A percentile compares a stretch with the other conserved stretches of the same genome.
phyloP scores from a whole-genome alignment of 179 eudicot species.

The Pouteria campechiana region DNA sequence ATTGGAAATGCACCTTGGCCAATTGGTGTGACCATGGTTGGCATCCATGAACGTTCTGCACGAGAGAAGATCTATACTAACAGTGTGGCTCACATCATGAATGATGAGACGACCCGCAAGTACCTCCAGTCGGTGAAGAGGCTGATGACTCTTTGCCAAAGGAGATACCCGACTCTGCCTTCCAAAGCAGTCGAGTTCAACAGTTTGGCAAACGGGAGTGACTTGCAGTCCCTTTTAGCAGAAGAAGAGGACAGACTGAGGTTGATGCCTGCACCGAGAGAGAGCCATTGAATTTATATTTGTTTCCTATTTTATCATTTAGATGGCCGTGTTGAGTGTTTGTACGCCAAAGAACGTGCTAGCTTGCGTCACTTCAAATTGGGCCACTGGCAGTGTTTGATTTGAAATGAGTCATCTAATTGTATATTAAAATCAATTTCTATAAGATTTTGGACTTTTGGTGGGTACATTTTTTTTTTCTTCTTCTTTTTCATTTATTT shows the following conservation, averaged over 20 bases:
- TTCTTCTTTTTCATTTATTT: too few relatives aligned
- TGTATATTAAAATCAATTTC: too few relatives aligned
- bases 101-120: slow-evolving; percentile 94
- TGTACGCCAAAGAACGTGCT: too few relatives aligned
- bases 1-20: slow-evolving; percentile 99
- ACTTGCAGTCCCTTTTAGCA: slow-evolving; percentile 65
- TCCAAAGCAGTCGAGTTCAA: slow-evolving; percentile 96
- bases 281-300: too few relatives aligned
- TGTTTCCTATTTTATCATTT: too few relatives aligned
- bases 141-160: slow-evolving; percentile 85
- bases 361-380: too few relatives aligned
- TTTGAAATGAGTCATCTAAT: too few relatives aligned
- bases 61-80: slow-evolving; percentile 96
- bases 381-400: too few relatives aligned
- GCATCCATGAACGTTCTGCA: slow-evolving; percentile 98
- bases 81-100: slow-evolving; percentile 99
- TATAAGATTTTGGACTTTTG: too few relatives aligned
- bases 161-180: slow-evolving; percentile 85
- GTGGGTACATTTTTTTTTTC: too few relatives aligned
- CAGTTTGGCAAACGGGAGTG: slow-evolving; percentile 97
- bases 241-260: slow-evolving; percentile 78
- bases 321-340: too few relatives aligned
- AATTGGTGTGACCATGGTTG: slow-evolving; percentile 99
- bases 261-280: slow-evolving; percentile 64
- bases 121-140: slow-evolving; percentile 91